A percentile compares a stretch with the other conserved stretches of the same genome.
Conservation (phyloP, 306 rosid genomes). For the Vigna unguiculata region DNA sequence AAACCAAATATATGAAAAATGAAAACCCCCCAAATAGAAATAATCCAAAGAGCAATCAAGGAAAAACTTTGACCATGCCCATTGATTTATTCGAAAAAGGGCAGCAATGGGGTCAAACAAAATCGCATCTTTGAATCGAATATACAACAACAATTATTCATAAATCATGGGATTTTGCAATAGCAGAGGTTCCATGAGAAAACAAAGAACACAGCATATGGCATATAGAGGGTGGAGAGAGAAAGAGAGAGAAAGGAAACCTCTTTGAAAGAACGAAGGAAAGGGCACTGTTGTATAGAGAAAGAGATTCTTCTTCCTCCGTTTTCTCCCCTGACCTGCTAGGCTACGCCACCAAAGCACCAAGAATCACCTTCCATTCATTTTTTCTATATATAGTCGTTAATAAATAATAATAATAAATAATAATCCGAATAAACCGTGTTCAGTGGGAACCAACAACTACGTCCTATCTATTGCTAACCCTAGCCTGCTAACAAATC, state of each 20-base stretch:
- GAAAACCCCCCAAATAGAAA: background rate
- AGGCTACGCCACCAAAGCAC: conserved; percentile 36
- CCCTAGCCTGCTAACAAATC: conserved; percentile 27
- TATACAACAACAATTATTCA: background rate
- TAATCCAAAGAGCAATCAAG: background rate
- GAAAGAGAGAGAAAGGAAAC: background rate
- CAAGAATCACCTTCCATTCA: background rate
- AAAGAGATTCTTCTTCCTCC: conserved; percentile 20
- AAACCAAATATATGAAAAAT: conserved; percentile 19
- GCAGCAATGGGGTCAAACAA: conserved; percentile 2
- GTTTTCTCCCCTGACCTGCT: conserved; percentile 5
- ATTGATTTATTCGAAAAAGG: background rate
- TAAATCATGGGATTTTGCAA: background rate
- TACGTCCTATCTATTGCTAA: background rate
- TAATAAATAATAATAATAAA: background rate
- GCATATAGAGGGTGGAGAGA: background rate
- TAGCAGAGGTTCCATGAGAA: background rate
- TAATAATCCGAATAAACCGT: background rate
- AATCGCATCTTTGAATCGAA: conserved; percentile 40
- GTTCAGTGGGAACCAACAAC: background rate
- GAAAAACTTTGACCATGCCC: background rate
- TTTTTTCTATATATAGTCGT: background rate
- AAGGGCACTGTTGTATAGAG: conserved; percentile 38
- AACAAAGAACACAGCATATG: background rate
- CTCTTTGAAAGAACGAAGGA: conserved; percentile 20